Evolutionary conservation across 1,284 basidiomycete species (phyloP).

Genomic region (Melampsora medusae): DNA sequence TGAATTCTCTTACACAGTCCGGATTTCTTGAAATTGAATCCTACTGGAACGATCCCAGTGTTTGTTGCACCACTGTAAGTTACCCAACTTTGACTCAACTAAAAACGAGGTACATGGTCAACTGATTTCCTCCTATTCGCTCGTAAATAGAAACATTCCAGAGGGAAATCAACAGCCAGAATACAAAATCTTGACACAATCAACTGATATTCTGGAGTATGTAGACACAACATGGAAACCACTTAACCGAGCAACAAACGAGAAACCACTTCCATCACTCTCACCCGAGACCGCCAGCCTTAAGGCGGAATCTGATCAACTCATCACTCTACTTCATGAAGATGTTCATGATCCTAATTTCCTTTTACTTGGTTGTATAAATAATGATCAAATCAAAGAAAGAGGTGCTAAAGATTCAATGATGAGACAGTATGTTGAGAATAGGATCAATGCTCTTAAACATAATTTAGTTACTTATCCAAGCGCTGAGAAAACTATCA

Average conservation of each 20-base stretch:
- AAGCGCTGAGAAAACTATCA: background rate
- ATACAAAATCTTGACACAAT: conserved; percentile 2
- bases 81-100: no score
- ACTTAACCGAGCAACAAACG: background rate
- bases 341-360: conserved; percentile 1
- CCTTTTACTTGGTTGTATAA: conserved; percentile 1
- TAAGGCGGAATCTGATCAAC: background rate
- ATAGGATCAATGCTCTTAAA: background rate
- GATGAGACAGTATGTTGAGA: background rate
- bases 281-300: background rate
- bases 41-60: background rate
- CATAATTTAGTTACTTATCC: background rate
- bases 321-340: background rate
- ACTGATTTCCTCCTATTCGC: no score
- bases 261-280: background rate
- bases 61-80: conserved; percentile 1
- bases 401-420: background rate
- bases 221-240: background rate
- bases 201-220: background rate
- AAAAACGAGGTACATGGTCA: no score
- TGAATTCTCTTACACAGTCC: background rate
- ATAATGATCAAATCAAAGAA: background rate
- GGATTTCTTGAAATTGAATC: background rate
- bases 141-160: conserved; percentile 2
- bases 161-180: background rate